Evolutionary conservation across 805 yeast genomes (phyloP), one percentile per base, ranked within the genome.

Genomic region (Starmerella asiatica): DNA sequence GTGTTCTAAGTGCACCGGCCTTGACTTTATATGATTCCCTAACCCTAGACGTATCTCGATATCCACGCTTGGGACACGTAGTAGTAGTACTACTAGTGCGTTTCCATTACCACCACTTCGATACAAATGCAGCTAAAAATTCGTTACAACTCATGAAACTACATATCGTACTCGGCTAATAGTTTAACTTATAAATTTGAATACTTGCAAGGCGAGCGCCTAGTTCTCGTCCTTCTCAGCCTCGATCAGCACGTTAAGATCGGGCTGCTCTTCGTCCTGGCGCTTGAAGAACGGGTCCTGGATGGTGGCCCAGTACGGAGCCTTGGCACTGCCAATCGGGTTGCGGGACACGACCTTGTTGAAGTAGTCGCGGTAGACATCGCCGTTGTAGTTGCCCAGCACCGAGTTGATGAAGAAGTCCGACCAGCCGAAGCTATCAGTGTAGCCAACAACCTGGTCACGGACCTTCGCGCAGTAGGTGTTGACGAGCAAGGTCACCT

Each of bases 391-490:
- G 43, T 67, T 69, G 34, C 94, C 94, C 42, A 84, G 68, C 4
- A 86, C 75, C 0, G 94, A 75, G 57, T 82, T 80, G 53, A 84
- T 68, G 63, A 79, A 70, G 56, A 69, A 76, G 61, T 84, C 93
- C 24, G 83, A 73, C 48, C 78, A 68, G 60, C 78, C 73, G 67
- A 84, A 84, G 2, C 88, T 69, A 59, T 84, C 94, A 1, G 93
- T 79, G 51, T 79, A 65, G 2, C 79, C 78, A 56, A 81, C 73
- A 39, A 78, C 79, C 52, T 78, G 74, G 24, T 73, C 70, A 56
- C 94, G 67, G 26, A 76, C 54, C 20, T 61, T 61, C 11, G 64
- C 60, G 46, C 78, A 61, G 46, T 76, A 55, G 34, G 55, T 56
- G 28, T 67, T 67, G 38, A 70, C 64, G 37, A 67, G 61, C 9